Evolutionary conservation across 129 eudicot species (phyloP), one percentile per base, ranked within the genome.

Genomic region (Flaveria linearis): DNA sequence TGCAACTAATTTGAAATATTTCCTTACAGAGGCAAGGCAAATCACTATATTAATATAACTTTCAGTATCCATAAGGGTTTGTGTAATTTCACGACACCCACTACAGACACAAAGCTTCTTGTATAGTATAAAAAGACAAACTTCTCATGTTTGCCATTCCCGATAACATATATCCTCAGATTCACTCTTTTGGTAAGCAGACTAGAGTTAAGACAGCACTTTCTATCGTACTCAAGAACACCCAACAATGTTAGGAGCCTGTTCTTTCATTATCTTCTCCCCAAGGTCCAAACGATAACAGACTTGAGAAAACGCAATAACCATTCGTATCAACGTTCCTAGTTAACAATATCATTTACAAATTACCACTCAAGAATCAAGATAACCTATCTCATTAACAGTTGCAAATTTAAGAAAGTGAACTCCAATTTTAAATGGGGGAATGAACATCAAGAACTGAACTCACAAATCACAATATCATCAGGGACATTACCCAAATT

Each of bases 141-240:
- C 67, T 30, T 63, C 45, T 30, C 9, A 23, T 30, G 22, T 30
- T 63, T 63, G 22, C 46, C 69, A 30, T 63, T 15, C 69, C 46
- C 58, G 15, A 42, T n/a, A 51, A 15, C 65, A 50, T 53, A 64
- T 76, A 50, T 28, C 45, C 55, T 76, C 66, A 66, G 23, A 50
- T 39, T 39, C 51, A 76, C 4, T 66, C 41, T 64, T 66, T 18
- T 18, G 66, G 42, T 51, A 53, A 49, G 26, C 52, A 65, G 5
- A 22, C 66, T 65, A 71, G 25, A 76, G 51, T 63, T 64, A 25
- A 17, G 18, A 2, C 9, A 28, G 7, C 4, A 42, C 53, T 17
- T 7, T 69, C 42, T 69, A 14, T 41, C 9, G 0, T 4, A 58
- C 68, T 15, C 14, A 20, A 41, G 13, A 55, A 42, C 47, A 17